phyloP scores from a whole-genome alignment of 371 early-diverging fungal species.

The Haplosporangium sp. region DNA sequence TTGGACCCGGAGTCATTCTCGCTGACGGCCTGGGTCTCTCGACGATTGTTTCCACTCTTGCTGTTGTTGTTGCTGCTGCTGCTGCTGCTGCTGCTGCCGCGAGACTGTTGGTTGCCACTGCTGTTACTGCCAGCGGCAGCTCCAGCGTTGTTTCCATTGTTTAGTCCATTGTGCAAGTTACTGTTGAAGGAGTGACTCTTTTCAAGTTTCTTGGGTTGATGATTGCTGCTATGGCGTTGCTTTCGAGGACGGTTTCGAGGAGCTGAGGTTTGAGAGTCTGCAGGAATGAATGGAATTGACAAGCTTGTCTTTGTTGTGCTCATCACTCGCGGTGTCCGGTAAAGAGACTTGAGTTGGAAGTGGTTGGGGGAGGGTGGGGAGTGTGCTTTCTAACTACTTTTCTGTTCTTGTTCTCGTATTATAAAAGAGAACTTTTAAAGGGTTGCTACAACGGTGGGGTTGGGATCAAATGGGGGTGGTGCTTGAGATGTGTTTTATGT shows the following conservation, averaged over 20 bases:
- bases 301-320: conserved; percentile 57
- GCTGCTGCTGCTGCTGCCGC: conserved; percentile 12
- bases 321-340: conserved; percentile 44
- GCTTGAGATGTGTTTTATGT: neutral
- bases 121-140: neutral
- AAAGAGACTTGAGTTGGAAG: neutral
- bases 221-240: conserved; percentile 26
- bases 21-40: conserved; percentile 2
- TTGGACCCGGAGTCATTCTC: conserved; percentile 17
- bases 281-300: conserved; percentile 49
- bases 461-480: conserved; percentile 19
- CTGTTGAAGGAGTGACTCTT: conserved; percentile 44
- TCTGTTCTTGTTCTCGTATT: too few relatives aligned
- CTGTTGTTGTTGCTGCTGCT: conserved; percentile 11
- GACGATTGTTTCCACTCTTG: conserved; percentile 2
- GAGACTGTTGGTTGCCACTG: conserved; percentile 2
- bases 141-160: conserved; percentile 1
- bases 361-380: conserved; percentile 1
- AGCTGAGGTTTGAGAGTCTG: conserved; percentile 33
- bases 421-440: neutral
- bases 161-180: conserved; percentile 43
- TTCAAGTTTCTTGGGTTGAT: conserved; percentile 40
- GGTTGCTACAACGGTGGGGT: neutral
- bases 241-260: conserved; percentile 23
- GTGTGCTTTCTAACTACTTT: neutral